A percentile compares a stretch with the other conserved stretches of the same genome.
Conservation (phyloP, 2,329 filamentous ascomycete species). For the Pseudocercospora vitis region DNA sequence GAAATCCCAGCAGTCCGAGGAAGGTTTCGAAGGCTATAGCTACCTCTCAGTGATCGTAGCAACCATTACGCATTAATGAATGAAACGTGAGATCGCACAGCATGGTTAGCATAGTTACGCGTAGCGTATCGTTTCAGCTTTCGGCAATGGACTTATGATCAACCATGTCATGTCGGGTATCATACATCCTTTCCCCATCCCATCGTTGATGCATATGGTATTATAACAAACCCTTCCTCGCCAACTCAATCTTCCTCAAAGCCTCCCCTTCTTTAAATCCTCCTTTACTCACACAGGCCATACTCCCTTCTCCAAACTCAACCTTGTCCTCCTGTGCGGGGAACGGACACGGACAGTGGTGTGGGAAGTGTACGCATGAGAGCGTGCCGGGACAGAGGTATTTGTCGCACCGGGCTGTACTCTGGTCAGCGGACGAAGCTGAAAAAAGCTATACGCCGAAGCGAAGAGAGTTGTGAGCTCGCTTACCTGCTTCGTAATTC, state of each 20-base stretch:
- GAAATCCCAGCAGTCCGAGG: slow-evolving; percentile 9
- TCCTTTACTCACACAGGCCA: slow-evolving; percentile 72
- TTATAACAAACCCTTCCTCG: slow-evolving; percentile 72
- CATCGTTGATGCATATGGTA: not conserved
- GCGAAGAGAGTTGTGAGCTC: not conserved
- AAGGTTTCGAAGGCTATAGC: not conserved
- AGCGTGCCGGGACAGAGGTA: slow-evolving; percentile 95
- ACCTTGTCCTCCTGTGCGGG: slow-evolving; percentile 62
- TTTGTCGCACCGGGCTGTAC: slow-evolving; percentile 76
- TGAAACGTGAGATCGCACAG: too few relatives aligned
- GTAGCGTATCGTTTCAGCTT: too few relatives aligned
- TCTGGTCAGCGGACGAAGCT: not conserved
- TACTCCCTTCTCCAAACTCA: slow-evolving; percentile 70
- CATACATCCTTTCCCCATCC: not conserved
- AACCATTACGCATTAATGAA: too few relatives aligned
- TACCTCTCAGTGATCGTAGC: not conserved
- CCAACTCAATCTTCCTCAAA: slow-evolving; percentile 73
- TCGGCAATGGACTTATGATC: too few relatives aligned
- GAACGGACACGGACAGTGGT: slow-evolving; percentile 94
- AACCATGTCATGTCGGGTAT: not conserved
- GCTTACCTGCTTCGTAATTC: slow-evolving; percentile 65
- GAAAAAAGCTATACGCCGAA: not conserved
- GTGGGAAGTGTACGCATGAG: slow-evolving; percentile 91
- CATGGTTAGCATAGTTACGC: too few relatives aligned
- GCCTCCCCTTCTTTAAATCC: slow-evolving; percentile 72